Percentiles rank a stretch among this genome's conserved stretches.
Conservation (phyloP, 345 rosid genomes). For the Eucalyptus polybractea region DNA sequence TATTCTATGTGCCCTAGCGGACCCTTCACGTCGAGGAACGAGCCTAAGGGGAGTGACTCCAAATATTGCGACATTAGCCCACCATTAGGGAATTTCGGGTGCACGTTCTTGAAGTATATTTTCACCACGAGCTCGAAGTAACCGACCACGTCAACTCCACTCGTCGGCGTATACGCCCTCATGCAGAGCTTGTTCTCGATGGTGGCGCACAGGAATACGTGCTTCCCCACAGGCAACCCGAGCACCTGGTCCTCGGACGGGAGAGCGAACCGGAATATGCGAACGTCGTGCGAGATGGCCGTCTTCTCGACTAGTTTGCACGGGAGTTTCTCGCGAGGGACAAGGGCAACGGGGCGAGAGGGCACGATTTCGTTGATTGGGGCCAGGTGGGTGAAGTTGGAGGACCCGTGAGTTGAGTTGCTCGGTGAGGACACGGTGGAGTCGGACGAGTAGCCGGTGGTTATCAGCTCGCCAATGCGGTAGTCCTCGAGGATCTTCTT, state of each 20-base stretch:
- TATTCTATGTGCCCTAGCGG: conserved; percentile 88
- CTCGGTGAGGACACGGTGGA: conserved; percentile 56
- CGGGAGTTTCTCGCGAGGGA: conserved; percentile 66
- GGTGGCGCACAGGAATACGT: conserved; percentile 60
- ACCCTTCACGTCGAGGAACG: conserved; percentile 65
- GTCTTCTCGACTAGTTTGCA: conserved; percentile 68
- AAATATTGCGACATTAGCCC: conserved; percentile 79
- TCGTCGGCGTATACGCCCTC: conserved; percentile 86
- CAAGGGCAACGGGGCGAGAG: conserved; percentile 38
- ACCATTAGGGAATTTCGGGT: conserved; percentile 76
- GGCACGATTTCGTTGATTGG: conserved; percentile 48
- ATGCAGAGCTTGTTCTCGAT: conserved; percentile 63
- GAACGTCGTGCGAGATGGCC: conserved; percentile 62
- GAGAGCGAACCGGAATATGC: conserved; percentile 52
- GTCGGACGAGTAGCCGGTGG: conserved; percentile 41
- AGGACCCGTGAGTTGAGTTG: conserved; percentile 52
- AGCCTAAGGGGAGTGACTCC: conserved; percentile 55
- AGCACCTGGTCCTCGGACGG: conserved; percentile 59
- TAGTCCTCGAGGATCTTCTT: conserved; percentile 68
- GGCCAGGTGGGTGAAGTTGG: conserved; percentile 21
- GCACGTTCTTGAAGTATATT: conserved; percentile 61
- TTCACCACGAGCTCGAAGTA: conserved; percentile 75
- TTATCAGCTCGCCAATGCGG: conserved; percentile 65
- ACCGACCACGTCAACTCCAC: conserved; percentile 50
- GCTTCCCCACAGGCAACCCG: conserved; percentile 84